Evolutionary conservation across 352 stramenopile genomes (phyloP), one percentile per base, ranked within the genome.

Genomic region (Globisporangium iwayamae): DNA sequence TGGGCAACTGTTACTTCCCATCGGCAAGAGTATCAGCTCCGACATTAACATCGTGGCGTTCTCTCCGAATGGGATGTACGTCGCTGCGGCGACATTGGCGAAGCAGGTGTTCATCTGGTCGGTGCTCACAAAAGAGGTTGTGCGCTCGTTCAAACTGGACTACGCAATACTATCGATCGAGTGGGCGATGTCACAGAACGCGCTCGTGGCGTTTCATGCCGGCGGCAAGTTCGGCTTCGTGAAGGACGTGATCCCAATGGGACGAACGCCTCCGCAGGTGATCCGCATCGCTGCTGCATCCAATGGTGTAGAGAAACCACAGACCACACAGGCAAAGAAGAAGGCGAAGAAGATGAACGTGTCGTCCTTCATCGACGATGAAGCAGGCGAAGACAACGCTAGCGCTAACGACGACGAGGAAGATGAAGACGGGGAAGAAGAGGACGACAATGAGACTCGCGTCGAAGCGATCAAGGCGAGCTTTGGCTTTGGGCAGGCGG

Each of bases 381-480:
- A 89, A 57, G 72, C 78, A 25, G 68, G 72, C n/a, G 74, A 74
- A 36, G 66, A 76, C 54, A 52, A 66, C 25, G 64, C 55, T 4
- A 69, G 67, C n/a, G 45, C 73, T 36, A 66, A 76, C 6, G 75
- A 59, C 1, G 56, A 65, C n/a, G 63, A 70, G 0, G 65, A 76
- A 4, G 71, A 81, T n/a, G 68, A 78, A 14, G 71, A 76, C 51
- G 73, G 79, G 1, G 68, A 68, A 0, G 73, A 82, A 1, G 68
- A 68, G 2, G 76, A 90, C 47, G 85, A 91, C 7, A 79, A 80
- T 16, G 85, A 94, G 53, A 78, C 76, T 2, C 73, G 85, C 46
- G 81, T 95, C 2, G 82, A 91, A 34, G 82, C 81, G 1, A 95
- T 95, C 66, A 95, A 95, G 56, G 79, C 75, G 14, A 92, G 83